Evolutionary conservation across 768 basidiomycete species (phyloP), one percentile per base, ranked within the genome.

Genomic region (Mrakia frigida): DNA sequence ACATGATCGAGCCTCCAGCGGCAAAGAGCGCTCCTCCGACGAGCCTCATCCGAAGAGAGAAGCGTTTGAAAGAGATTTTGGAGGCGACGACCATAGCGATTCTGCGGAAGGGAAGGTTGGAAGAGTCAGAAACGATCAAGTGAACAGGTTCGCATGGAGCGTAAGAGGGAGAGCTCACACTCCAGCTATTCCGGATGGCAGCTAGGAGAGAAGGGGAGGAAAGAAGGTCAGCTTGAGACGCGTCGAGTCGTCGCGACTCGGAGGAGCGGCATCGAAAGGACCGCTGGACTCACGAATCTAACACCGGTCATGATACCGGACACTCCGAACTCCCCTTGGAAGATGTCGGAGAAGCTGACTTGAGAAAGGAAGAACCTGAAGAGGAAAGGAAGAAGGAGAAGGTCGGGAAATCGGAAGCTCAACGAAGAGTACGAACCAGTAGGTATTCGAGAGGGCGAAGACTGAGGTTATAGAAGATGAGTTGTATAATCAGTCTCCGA

Each of bases 41-140:
- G 37, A 73, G 31, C 9, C 72, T 21, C 56, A 39, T 61, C 39
- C 43, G 59, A 7, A 73, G 72, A 5, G 72, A 56, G 59, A 61
- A 73, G n/a, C 39, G 33, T 16, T 23, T 35, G 35, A 67, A 25
- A 0, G 33, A 11, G 23, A 67, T 37, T 3, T 37, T 18, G 2
- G 33, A 39, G 1, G 65, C 65, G 11, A 7, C 33, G 35, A 67
- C 39, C 65, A 67, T 67, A 6, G 65, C 16, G 23, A 39, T 35
- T 3, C 35, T 67, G 10, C 18, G 9, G 10, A 10, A 31, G 7
- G 23, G 53, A 53, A 53, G n/a, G 53, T 7, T 25, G 11, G 16
- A 7, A n/a, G 53, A n/a, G 16, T 3, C 21, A n/a, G 6, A 2
- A 46, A 14, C 43, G 43, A 9, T 3, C 2, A 53, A n/a, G 13